Base-by-base conservation (phyloP, 306 rosid genomes). In the Amphicarpaea edgeworthii region DNA sequence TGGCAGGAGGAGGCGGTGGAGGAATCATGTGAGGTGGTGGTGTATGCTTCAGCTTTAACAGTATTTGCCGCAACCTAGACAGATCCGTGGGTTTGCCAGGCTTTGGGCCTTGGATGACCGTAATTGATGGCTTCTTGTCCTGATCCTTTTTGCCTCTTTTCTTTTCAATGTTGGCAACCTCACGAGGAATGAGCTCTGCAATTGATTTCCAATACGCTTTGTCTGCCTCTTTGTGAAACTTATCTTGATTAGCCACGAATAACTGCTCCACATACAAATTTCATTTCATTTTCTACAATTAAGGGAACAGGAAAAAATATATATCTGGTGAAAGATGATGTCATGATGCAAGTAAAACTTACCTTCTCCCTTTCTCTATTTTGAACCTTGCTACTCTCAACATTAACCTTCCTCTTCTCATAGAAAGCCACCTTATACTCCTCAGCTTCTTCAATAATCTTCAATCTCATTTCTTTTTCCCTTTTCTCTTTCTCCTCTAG, bases 21-120 rank as follows among this genome's bases (percentile, higher is more conserved):
- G 97, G 92, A 69, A 89, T 85, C 99, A 96, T 96, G 91, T 93
- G 98, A 34, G 98, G 93, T 15, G 99, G 99, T 62, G 99, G 97
- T 54, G 97, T 86, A 49, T 96, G 99, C 89, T 96, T 96, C 86
- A 96, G 88, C 90, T 89, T 96, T 87, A 92, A 83, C 45, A 90
- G 90, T 62, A 96, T 84, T 15, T 90, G 99, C 55, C 98, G 90
- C 93, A 96, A 81, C 82, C 99, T 86, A 32, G 93, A 86, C 47
- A 96, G 99, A 81, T 96, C 99, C 0, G 99, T 96, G 73, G 97
- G 99, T 78, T 92, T 96, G 70, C 99, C 99, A 1, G 99, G 99
- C 87, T 96, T 92, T 0, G 99, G 99, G 73, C 99, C 99, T 83
- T 96, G 99, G 79, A 96, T 19, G 60, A 96, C 93, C 0, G 88